These are phyloP conservation scores for Inonotus obliquus DNA, from an alignment of 1,284 basidiomycete genomes.

Conservation along the genomic window DNA sequence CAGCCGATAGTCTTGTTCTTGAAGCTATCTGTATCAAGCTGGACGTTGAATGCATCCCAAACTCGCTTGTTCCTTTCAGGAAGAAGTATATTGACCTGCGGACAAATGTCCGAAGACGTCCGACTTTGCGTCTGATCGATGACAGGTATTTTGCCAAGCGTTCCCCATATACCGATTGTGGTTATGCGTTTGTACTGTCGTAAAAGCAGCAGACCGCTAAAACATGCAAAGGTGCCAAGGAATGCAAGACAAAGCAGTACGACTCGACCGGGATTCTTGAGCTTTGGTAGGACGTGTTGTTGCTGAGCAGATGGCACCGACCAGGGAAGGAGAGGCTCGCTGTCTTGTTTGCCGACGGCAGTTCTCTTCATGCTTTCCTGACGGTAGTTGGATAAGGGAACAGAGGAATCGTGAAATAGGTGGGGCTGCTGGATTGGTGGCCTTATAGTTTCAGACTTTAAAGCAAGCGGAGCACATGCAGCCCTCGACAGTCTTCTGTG, in stretches of 20 bases:
- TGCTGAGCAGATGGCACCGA: background rate
- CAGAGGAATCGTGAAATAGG: background rate
- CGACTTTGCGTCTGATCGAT: background rate
- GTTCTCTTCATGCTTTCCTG: background rate
- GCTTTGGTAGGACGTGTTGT: background rate
- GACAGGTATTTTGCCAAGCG: background rate
- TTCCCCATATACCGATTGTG: background rate
- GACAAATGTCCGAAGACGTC: constrained; percentile 31
- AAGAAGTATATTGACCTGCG: constrained; percentile 39
- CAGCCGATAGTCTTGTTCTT: constrained; percentile 43
- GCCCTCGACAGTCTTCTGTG: no score
- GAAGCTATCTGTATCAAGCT: constrained; percentile 41
- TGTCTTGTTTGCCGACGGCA: background rate
- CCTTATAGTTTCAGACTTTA: no score
- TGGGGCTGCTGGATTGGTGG: no score
- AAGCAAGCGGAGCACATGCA: no score
- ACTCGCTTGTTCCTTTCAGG: constrained; percentile 39
- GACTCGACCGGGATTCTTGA: background rate
- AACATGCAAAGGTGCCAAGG: background rate
- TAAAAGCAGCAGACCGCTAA: background rate
- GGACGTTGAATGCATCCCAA: constrained; percentile 38
- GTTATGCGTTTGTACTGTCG: background rate
- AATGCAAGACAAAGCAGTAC: background rate
- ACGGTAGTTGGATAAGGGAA: background rate
- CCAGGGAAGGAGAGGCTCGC: background rate